phyloP scores from a whole-genome alignment of 2,329 filamentous ascomycete genomes.

The Sclerotinia subarctica region DNA sequence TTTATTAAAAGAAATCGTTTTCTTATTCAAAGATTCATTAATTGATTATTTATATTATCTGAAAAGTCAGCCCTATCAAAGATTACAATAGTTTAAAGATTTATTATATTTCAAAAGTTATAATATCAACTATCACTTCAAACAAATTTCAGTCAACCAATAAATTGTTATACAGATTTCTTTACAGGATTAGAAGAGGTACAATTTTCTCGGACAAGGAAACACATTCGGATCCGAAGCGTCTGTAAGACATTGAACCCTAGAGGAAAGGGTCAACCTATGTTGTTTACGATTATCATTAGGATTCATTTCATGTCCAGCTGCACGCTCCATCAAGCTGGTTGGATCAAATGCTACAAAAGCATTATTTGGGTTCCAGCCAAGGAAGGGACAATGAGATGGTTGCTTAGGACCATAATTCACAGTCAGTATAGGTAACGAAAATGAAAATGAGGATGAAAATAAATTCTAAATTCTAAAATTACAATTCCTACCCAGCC shows the following conservation, averaged over 20 bases:
- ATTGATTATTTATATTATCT: too few species aligned
- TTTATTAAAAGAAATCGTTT: too few species aligned
- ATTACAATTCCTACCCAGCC: background rate
- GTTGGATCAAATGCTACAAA: background rate
- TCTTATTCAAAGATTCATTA: too few species aligned
- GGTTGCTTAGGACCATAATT: background rate
- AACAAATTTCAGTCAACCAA: too few species aligned
- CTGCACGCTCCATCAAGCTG: background rate
- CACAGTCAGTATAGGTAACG: too few species aligned
- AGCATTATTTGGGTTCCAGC: background rate
- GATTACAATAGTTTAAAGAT: too few species aligned
- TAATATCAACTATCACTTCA: too few species aligned
- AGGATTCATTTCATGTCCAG: too few species aligned
- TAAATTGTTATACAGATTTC: background rate
- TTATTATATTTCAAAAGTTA: too few species aligned
- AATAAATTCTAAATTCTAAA: background rate
- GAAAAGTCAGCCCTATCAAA: too few species aligned
- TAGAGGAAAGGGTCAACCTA: too few species aligned
- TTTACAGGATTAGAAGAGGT: background rate
- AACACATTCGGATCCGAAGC: background rate
- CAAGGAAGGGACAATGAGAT: background rate
- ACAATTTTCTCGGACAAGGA: background rate
- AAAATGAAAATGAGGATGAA: background rate
- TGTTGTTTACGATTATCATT: background rate
- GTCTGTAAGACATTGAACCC: background rate